A percentile compares a stretch with the other conserved stretches of the same genome.
Conservation (phyloP, 208 protist genomes). For the Polymyxa betae region DNA sequence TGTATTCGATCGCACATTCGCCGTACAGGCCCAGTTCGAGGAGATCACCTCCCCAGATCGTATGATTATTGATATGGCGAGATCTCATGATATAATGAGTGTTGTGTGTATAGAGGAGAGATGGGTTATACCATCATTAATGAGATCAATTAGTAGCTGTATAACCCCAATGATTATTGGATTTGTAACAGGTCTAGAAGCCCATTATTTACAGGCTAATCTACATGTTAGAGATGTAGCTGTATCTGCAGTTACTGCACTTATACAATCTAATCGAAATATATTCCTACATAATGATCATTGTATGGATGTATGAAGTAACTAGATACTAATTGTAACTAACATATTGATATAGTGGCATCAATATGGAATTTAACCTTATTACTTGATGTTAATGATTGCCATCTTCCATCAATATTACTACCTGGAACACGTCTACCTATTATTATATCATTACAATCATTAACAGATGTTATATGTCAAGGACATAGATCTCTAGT, state of each 20-base stretch:
- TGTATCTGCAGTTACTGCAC: background rate
- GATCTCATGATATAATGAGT: too few species aligned
- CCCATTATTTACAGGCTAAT: conserved; percentile 1
- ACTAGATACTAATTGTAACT: too few species aligned
- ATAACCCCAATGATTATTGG: conserved; percentile 7
- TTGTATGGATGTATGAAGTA: too few species aligned
- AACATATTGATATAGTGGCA: background rate
- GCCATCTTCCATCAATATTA: too few species aligned
- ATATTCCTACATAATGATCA: background rate
- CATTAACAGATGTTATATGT: background rate
- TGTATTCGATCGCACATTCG: conserved; percentile 38
- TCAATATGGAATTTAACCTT: conserved; percentile 8
- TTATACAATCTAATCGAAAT: conserved; percentile 14
- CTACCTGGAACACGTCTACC: background rate
- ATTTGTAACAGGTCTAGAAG: background rate
- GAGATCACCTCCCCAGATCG: background rate
- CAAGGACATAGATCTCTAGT: background rate
- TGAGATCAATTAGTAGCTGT: background rate
- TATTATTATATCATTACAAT: background rate
- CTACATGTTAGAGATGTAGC: background rate
- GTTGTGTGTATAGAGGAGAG: background rate
- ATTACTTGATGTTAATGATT: background rate
- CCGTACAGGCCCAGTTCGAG: background rate
- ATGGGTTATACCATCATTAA: background rate
- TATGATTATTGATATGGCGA: too few species aligned